phyloP scores from a whole-genome alignment of 441 rosid genomes.

The Biscutella auriculata region DNA sequence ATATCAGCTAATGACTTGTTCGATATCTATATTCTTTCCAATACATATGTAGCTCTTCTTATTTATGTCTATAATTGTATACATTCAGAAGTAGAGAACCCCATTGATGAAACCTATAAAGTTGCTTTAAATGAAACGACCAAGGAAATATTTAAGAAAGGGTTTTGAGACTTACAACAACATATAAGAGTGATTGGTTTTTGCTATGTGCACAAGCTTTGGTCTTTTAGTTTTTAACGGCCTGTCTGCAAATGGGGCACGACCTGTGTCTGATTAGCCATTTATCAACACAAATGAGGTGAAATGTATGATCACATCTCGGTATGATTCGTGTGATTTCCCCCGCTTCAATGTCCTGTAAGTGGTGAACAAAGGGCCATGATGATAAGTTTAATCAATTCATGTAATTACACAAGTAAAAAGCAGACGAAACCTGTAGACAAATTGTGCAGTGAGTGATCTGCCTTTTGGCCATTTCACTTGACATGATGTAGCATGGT shows the following conservation, averaged over 20 bases:
- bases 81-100: constrained; percentile 12
- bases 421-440: constrained; percentile 40
- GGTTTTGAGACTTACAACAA: constrained; percentile 6
- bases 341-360: constrained; percentile 49
- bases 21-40: background rate
- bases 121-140: background rate
- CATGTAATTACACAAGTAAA: background rate
- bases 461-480: constrained; percentile 37
- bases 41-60: constrained; percentile 2
- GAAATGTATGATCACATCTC: constrained; percentile 57
- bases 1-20: background rate
- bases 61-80: constrained; percentile 7
- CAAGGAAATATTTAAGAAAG: background rate
- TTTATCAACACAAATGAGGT: constrained; percentile 66
- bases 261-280: constrained; percentile 74
- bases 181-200: constrained; percentile 1
- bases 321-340: constrained; percentile 69
- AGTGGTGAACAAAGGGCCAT: background rate
- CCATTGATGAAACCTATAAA: background rate
- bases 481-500: constrained; percentile 48
- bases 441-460: constrained; percentile 56
- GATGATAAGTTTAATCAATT: background rate
- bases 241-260: constrained; percentile 62
- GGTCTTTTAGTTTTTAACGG: constrained; percentile 3
- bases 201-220: constrained; percentile 10